phyloP scores from a whole-genome alignment of 345 rosid genomes.

The Rhizophora apiculata region DNA sequence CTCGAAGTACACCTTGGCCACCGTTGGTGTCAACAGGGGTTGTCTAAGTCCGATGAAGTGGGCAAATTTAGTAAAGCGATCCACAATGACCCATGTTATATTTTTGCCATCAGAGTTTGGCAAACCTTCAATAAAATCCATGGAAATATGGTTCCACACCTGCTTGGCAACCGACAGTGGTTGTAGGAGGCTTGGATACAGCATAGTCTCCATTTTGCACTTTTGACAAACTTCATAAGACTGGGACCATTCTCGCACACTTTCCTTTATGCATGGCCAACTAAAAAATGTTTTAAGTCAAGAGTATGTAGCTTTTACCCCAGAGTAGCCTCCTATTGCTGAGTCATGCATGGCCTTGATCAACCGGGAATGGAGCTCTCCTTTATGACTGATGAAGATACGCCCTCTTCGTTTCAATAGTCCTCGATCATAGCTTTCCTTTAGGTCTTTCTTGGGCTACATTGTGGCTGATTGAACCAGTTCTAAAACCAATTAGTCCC shows the following conservation, averaged over 20 bases:
- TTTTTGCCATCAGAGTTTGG: background rate
- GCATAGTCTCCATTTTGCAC: background rate
- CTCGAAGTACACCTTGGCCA: background rate
- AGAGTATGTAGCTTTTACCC: too few species aligned
- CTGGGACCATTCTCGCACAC: too few species aligned
- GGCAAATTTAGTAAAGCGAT: background rate
- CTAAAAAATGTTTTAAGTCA: too few species aligned
- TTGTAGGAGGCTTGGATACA: background rate
- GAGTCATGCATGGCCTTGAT: too few species aligned
- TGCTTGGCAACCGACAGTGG: background rate
- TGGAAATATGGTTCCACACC: background rate
- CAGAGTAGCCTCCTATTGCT: too few species aligned
- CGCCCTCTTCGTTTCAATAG: too few species aligned
- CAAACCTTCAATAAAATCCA: background rate
- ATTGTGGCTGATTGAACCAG: too few species aligned
- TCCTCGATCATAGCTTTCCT: rapidly evolving
- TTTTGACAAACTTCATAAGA: background rate
- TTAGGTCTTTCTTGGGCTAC: too few species aligned
- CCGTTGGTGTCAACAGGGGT: too few species aligned
- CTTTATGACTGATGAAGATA: too few species aligned
- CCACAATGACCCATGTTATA: background rate
- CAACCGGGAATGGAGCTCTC: rapidly evolving
- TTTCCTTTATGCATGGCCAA: too few species aligned
- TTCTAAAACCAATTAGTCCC: too few species aligned
- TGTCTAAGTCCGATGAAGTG: background rate